A percentile compares a stretch with the other conserved stretches of the same genome.
Evolutionary conservation across 1,284 basidiomycete species (phyloP).

Genomic region (Hortiboletus rubellus): DNA sequence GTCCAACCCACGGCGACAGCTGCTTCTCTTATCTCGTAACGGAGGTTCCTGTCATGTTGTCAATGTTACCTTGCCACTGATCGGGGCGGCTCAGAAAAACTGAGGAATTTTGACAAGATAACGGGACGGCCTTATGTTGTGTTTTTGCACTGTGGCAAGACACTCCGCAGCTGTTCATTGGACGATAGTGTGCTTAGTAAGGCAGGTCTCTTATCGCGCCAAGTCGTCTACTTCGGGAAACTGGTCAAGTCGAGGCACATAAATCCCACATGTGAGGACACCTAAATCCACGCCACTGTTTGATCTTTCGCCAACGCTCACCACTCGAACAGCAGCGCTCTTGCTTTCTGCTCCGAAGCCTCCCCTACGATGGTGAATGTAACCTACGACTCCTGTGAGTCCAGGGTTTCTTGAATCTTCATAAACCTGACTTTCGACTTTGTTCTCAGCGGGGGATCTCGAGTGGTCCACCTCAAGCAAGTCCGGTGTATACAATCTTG

Average conservation of each 20-base stretch:
- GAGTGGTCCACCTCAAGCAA: slow-evolving; percentile 40
- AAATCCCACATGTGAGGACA: slow-evolving; percentile 21
- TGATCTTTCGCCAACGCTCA: neutral
- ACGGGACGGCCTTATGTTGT: neutral
- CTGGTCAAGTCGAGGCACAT: slow-evolving; percentile 5
- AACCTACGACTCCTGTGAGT: slow-evolving; percentile 39
- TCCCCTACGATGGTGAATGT: slow-evolving; percentile 37
- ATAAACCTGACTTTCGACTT: slow-evolving; percentile 5
- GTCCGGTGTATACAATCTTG: slow-evolving; percentile 61
- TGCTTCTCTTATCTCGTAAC: slow-evolving; percentile 19
- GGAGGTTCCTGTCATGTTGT: slow-evolving; percentile 14
- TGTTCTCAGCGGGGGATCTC: slow-evolving; percentile 42
- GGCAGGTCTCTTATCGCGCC: slow-evolving; percentile 27
- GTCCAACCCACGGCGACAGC: slow-evolving; percentile 2
- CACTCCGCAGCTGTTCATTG: slow-evolving; percentile 15
- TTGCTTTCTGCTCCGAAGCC: neutral
- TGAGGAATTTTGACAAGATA: slow-evolving; percentile 22
- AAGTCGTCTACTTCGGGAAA: slow-evolving; percentile 4
- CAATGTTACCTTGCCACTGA: slow-evolving; percentile 4
- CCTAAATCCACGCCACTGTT: slow-evolving; percentile 10
- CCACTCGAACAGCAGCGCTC: neutral
- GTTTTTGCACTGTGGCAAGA: neutral
- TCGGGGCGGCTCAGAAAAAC: neutral
- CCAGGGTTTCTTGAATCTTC: no score
- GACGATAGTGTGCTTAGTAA: slow-evolving; percentile 31